Base-by-base conservation (phyloP, 805 yeast genomes). In the Dipodascopsis uninucleata region DNA sequence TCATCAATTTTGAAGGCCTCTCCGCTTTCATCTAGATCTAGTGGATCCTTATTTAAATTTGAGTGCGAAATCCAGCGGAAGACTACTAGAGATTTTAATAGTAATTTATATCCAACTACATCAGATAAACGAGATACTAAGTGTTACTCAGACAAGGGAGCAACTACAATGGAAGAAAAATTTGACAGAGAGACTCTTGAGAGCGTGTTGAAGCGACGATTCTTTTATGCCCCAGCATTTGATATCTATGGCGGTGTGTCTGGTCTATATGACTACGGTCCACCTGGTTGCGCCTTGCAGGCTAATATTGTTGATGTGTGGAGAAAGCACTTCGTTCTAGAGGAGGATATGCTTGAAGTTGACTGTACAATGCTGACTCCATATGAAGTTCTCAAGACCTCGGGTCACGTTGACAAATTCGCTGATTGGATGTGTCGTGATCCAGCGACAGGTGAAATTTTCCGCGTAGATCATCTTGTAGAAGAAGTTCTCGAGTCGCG, bases 381-480 rank as follows among this genome's bases (percentile, higher is more conserved):
- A 12, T 81, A 86, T 62, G 98, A 94, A 67, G 98, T 93, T 28
- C 76, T 93, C 66, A 94, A 94, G 73, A 94, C 98, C 34, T 90
- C 97, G 39, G 99, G 99, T 60, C 99, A 93, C 68, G 98, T 93
- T 55, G 99, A 93, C 68, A 93, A 93, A 74, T 93, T 93, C 65
- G 86, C 97, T 56, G 99, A 93, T 69, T 93, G 96, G 96, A 93
- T 93, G 98, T 88, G 96, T 69, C 81, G 85, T 61, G 99, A 93
- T 69, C 72, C 80, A 61, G 85, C 85, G 65, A 85, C 96, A 31
- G 98, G 98, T 57, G 99, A 93, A 71, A 93, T 93, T 59, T 93
- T 93, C 75, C 79, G 99, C 71, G 97, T 97, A 41, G 99, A 93
- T 69, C 99, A 93, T 69, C 74, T 93, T 60, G 95, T 93, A 39